phyloP scores from a whole-genome alignment of 345 rosid species.

The Syzygium grande region DNA sequence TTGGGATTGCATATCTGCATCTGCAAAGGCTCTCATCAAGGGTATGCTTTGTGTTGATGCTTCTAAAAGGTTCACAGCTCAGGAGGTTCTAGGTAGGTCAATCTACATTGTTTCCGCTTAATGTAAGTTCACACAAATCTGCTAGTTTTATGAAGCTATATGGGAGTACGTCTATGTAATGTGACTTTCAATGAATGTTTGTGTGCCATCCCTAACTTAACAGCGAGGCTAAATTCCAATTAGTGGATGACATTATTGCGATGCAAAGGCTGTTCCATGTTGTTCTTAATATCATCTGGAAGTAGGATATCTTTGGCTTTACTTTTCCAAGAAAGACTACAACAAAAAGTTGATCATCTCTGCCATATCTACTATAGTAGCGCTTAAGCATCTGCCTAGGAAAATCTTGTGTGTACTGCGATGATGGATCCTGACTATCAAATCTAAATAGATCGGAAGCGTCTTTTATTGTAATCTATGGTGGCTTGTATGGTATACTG shows the following conservation, averaged over 20 bases:
- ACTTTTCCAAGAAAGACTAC: neutral
- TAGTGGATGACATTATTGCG: neutral
- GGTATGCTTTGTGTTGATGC: conserved; percentile 54
- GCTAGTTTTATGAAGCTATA: neutral
- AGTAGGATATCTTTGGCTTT: neutral
- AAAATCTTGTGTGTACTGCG: neutral
- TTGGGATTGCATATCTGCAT: conserved; percentile 42
- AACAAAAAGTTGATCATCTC: neutral
- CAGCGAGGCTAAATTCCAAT: neutral
- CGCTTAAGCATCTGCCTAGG: neutral
- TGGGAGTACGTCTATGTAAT: neutral
- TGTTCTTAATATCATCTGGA: neutral
- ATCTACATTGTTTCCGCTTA: neutral
- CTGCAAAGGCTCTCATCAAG: conserved; percentile 45
- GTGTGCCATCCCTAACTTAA: neutral
- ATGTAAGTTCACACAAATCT: neutral
- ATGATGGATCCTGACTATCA: neutral
- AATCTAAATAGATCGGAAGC: neutral
- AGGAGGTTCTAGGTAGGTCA: conserved; percentile 53
- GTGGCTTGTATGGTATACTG: neutral
- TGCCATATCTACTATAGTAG: neutral
- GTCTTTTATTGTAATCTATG: neutral
- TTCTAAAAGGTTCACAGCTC: conserved; percentile 35
- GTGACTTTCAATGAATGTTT: neutral
- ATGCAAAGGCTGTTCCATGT: neutral